These are phyloP conservation scores for Curvularia verruculosa DNA, from an alignment of 2,329 filamentous ascomycete genomes.

Conservation along the genomic window DNA sequence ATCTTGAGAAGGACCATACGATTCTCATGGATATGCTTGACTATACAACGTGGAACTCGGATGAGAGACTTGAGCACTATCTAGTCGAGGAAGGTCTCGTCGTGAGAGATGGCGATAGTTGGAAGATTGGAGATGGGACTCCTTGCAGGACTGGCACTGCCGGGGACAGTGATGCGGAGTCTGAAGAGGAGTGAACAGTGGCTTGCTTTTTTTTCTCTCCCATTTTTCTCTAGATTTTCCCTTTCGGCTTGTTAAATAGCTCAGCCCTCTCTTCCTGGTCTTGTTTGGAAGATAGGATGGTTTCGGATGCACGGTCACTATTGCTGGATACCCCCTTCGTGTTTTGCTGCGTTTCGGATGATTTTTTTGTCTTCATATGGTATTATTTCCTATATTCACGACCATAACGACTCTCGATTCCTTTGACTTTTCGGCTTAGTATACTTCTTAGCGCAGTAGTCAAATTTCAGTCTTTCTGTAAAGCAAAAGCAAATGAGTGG, in stretches of 20 bases:
- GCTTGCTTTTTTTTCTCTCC: not conserved
- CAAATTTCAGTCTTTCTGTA: too few relatives aligned
- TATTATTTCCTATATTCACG: not conserved
- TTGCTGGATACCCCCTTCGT: conserved; percentile 10
- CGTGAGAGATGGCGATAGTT: conserved; percentile 30
- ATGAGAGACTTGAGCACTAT: conserved; percentile 47
- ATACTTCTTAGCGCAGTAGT: not conserved
- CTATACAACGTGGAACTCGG: conserved; percentile 33
- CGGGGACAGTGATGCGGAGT: conserved; percentile 20
- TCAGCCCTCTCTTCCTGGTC: not conserved
- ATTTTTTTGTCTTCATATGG: too few relatives aligned
- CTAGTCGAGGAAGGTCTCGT: conserved; percentile 50
- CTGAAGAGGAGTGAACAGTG: conserved; percentile 17
- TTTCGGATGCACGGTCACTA: not conserved
- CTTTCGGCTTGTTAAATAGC: not conserved
- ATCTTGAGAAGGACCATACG: conserved; percentile 67
- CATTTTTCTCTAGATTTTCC: not conserved
- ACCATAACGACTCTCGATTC: not conserved
- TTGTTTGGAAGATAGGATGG: not conserved
- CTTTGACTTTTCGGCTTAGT: not conserved
- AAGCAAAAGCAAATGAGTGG: not conserved
- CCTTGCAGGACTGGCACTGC: conserved; percentile 12
- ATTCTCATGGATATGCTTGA: conserved; percentile 23
- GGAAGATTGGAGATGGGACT: conserved; percentile 46
- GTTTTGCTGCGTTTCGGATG: not conserved